Conservation (phyloP, 2,329 filamentous ascomycete species). For the Aspergillus ibericus region DNA sequence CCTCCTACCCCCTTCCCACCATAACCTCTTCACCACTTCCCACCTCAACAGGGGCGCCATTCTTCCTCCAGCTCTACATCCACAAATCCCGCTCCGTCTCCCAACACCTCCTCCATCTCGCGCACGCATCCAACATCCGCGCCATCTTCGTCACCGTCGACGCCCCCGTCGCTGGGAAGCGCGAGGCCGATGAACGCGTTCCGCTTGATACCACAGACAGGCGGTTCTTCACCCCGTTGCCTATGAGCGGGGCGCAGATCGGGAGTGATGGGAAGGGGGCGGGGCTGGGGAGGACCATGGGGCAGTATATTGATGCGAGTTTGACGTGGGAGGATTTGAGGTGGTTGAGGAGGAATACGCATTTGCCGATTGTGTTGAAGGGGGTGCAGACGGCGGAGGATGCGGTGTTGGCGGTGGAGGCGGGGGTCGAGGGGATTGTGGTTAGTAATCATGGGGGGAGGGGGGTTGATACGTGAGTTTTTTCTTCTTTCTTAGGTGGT, state of each 20-base stretch:
- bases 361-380: constrained; percentile 57
- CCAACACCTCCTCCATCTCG: constrained; percentile 46
- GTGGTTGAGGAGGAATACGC: constrained; percentile 53
- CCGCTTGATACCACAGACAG: constrained; percentile 44
- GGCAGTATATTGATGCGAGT: constrained; percentile 52
- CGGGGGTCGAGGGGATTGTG: constrained; percentile 56
- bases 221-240: constrained; percentile 46
- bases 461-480: constrained; percentile 49
- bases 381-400: constrained; percentile 60
- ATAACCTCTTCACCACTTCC: constrained; percentile 47
- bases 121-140: constrained; percentile 43
- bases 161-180: constrained; percentile 55
- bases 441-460: constrained; percentile 61
- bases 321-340: constrained; percentile 56
- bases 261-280: constrained; percentile 56
- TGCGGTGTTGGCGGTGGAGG: constrained; percentile 51
- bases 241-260: constrained; percentile 35
- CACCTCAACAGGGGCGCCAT: constrained; percentile 24
- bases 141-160: constrained; percentile 58
- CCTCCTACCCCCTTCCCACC: constrained; percentile 59
- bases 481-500: background rate
- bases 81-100: constrained; percentile 54
- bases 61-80: constrained; percentile 59
- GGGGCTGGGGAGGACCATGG: constrained; percentile 56
- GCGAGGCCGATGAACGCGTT: constrained; percentile 59